phyloP scores from a whole-genome alignment of 768 basidiomycete species.

The Tylopilus cervinicoccineus region DNA sequence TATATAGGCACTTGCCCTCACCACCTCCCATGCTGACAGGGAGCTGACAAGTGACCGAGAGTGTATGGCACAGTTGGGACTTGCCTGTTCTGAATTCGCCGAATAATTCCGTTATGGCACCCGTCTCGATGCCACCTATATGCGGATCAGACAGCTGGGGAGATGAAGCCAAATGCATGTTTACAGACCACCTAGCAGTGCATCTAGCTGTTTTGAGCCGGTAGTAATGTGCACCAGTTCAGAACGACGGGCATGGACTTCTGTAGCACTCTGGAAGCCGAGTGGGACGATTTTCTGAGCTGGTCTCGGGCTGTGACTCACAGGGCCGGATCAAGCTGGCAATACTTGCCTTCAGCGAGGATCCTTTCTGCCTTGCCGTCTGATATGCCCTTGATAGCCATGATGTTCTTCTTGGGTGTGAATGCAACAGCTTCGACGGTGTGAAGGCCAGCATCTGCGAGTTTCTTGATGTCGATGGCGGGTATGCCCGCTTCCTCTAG shows the following conservation, averaged over 20 bases:
- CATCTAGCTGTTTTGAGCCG: conserved; percentile 93
- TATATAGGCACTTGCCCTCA: conserved; percentile 98
- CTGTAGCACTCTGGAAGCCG: conserved; percentile 97
- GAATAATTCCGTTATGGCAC: conserved; percentile 96
- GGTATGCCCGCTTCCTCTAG: conserved; percentile 87
- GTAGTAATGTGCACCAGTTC: conserved; percentile 97
- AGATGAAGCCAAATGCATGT: background rate
- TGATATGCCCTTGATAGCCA: conserved; percentile 93
- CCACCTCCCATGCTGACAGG: conserved; percentile 98
- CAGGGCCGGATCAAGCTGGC: background rate
- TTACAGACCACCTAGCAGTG: conserved; percentile 79
- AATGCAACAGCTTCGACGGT: conserved; percentile 96
- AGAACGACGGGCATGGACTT: conserved; percentile 90
- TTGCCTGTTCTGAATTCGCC: conserved; percentile 99
- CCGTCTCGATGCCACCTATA: conserved; percentile 93
- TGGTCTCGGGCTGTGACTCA: conserved; percentile 30
- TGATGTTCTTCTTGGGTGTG: conserved; percentile 89
- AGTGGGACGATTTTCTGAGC: conserved; percentile 95
- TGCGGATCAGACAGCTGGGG: conserved; percentile 12
- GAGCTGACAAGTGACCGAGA: conserved; percentile 96
- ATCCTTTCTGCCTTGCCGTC: conserved; percentile 98
- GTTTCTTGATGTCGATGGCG: conserved; percentile 91
- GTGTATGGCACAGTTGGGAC: conserved; percentile 95
- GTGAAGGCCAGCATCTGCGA: conserved; percentile 85
- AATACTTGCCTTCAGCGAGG: conserved; percentile 70